Conservation (phyloP, 2,329 filamentous ascomycete species). For the Stenocarpella maydis region DNA sequence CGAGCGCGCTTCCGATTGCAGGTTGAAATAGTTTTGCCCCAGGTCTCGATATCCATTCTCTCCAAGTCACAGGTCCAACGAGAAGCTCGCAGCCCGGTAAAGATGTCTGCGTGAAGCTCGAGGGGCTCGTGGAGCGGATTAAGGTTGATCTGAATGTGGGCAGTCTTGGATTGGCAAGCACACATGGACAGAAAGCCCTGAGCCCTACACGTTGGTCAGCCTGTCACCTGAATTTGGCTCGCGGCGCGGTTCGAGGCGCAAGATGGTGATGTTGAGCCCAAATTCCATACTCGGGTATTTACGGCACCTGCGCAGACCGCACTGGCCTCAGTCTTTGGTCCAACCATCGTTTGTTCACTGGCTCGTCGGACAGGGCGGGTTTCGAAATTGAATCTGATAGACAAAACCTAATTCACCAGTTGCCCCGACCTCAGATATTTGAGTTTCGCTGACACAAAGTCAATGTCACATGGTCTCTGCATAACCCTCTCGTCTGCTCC, state of each 20-base stretch:
- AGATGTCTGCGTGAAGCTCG: background rate
- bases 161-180: background rate
- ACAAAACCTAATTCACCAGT: too few relatives aligned
- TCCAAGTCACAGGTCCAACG: background rate
- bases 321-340: background rate
- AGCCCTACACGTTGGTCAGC: background rate
- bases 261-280: background rate
- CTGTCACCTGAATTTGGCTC: background rate
- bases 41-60: background rate
- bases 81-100: background rate
- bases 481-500: background rate
- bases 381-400: background rate
- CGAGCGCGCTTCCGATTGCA: background rate
- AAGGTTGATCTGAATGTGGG: background rate
- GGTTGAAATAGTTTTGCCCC: background rate
- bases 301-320: background rate
- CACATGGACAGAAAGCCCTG: background rate
- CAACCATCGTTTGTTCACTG: background rate
- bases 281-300: background rate
- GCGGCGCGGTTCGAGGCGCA: background rate
- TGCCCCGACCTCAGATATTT: background rate
- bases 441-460: conserved; percentile 21
- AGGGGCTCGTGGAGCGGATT: too few relatives aligned
- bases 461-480: background rate
- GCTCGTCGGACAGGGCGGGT: background rate